phyloP scores from a whole-genome alignment of 768 basidiomycete genomes.

The Mrakia gelida region DNA sequence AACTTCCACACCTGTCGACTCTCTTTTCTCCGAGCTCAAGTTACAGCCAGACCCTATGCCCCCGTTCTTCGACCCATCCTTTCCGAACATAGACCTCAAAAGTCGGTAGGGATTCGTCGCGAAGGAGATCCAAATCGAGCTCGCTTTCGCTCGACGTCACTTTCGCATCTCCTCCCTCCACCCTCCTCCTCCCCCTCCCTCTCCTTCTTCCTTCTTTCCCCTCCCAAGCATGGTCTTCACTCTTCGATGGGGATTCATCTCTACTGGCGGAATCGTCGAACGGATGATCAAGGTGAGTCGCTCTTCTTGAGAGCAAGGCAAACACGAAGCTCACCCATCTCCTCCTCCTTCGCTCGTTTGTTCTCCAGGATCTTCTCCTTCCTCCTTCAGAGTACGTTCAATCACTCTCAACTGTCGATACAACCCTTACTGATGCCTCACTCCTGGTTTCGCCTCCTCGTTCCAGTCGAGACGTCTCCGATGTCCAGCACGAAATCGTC shows the following conservation, averaged over 20 bases:
- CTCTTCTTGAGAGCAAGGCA: not conserved
- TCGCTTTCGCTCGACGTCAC: no score
- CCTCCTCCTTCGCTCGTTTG: not conserved
- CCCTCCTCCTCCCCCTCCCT: no score
- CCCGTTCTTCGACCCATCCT: no score
- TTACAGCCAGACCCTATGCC: no score
- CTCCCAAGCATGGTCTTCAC: not conserved
- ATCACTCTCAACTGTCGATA: not conserved
- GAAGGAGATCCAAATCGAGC: no score
- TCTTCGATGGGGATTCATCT: constrained; percentile 22
- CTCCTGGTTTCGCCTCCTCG: not conserved
- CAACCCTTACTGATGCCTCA: not conserved
- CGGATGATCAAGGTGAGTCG: not conserved
- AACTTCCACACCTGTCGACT: no score
- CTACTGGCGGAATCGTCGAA: constrained; percentile 22
- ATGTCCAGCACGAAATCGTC: constrained; percentile 41
- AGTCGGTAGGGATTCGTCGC: no score
- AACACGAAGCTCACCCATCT: not conserved
- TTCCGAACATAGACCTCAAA: no score
- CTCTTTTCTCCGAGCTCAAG: no score
- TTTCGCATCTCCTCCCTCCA: no score
- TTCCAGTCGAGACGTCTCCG: constrained; percentile 39
- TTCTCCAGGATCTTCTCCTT: constrained; percentile 20
- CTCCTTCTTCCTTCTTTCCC: no score
- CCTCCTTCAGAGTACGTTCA: constrained; percentile 6